These are phyloP conservation scores for Radiomyces spectabilis DNA, from an alignment of 192 early-diverging fungal genomes.

Conservation along the genomic window DNA sequence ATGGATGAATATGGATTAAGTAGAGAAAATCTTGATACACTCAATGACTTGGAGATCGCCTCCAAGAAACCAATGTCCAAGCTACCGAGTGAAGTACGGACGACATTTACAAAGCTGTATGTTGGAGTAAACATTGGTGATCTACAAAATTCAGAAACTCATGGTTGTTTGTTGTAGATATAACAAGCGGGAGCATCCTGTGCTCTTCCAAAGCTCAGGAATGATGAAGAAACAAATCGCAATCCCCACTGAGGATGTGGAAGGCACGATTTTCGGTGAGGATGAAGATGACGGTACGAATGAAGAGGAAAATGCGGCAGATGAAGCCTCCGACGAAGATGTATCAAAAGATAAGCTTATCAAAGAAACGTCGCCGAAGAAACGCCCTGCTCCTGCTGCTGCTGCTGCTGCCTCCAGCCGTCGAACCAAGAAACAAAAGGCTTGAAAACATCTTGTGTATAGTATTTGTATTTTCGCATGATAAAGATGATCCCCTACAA, in stretches of 20 bases:
- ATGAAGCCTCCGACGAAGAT: no score
- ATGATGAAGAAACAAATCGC: neutral
- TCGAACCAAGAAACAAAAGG: no score
- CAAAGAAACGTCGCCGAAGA: no score
- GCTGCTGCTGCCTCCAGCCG: no score
- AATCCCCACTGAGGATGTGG: neutral
- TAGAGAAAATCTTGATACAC: conserved; percentile 81
- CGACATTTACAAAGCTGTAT: conserved; percentile 74
- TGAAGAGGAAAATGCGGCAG: conserved; percentile 20
- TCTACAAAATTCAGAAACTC: neutral
- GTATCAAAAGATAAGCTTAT: no score
- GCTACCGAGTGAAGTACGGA: conserved; percentile 59
- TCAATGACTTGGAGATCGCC: conserved; percentile 73
- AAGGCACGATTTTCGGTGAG: conserved; percentile 1
- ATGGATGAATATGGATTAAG: conserved; percentile 94
- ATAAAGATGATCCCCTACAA: no score
- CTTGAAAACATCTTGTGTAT: no score
- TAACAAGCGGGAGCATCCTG: neutral
- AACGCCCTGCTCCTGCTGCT: no score
- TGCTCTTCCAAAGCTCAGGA: neutral
- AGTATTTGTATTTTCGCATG: no score
- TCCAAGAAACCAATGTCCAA: conserved; percentile 33
- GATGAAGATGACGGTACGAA: conserved; percentile 28
- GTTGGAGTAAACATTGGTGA: neutral
- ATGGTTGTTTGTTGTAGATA: neutral